phyloP scores from a whole-genome alignment of 2,329 filamentous ascomycete genomes.

The Colletotrichum sp. region DNA sequence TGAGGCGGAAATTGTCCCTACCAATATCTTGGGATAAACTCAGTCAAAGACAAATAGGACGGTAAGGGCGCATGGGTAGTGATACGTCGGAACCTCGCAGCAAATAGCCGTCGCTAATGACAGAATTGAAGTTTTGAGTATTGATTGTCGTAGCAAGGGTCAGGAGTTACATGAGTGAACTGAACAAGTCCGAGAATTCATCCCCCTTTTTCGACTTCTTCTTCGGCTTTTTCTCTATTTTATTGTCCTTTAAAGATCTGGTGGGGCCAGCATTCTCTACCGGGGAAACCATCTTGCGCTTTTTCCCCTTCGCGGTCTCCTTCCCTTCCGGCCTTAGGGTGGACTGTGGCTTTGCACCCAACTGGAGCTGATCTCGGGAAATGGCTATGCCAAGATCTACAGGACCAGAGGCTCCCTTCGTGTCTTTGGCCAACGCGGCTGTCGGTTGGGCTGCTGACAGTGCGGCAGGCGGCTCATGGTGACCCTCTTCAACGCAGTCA shows the following conservation, averaged over 20 bases:
- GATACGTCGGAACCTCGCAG: slow-evolving; percentile 11
- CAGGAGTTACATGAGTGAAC: slow-evolving; percentile 51
- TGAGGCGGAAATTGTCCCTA: not conserved
- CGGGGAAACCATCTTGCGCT: not conserved
- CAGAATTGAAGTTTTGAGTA: slow-evolving; percentile 8
- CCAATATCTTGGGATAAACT: slow-evolving; percentile 6
- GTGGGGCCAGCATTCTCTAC: not conserved
- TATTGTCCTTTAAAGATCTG: slow-evolving; percentile 27
- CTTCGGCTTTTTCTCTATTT: slow-evolving; percentile 36
- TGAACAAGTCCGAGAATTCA: slow-evolving; percentile 77
- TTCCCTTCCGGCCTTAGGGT: not conserved
- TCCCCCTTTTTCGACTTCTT: slow-evolving; percentile 53
- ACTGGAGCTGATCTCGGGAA: slow-evolving; percentile 26
- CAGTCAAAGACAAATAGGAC: not conserved
- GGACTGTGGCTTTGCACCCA: not conserved
- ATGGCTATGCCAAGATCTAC: slow-evolving; percentile 33
- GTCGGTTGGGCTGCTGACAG: not conserved
- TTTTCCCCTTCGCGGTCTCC: not conserved
- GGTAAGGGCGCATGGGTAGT: slow-evolving; percentile 21
- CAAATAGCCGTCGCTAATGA: slow-evolving; percentile 21
- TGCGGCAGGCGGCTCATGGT: not conserved
- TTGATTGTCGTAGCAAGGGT: not conserved
- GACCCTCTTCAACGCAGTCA: not conserved
- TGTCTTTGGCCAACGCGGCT: not conserved
- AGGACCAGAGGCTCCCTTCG: slow-evolving; percentile 20